A percentile compares a stretch with the other conserved stretches of the same genome.
These are phyloP conservation scores for Puccinia brachypodii DNA, from an alignment of 1,284 basidiomycete genomes.

Conservation along the genomic window DNA sequence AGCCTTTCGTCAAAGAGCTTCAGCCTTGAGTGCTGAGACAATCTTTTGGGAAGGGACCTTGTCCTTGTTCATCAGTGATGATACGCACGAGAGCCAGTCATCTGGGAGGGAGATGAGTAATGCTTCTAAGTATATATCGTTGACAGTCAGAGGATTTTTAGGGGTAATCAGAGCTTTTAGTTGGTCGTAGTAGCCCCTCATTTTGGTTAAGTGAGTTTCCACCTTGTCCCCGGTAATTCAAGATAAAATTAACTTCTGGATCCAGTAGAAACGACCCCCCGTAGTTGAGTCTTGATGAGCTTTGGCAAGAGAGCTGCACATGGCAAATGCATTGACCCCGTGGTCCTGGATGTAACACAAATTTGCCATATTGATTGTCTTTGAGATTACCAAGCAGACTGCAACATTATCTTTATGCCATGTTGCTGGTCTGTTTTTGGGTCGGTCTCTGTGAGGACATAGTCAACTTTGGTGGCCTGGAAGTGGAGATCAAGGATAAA, in stretches of 20 bases:
- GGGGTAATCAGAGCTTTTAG: neutral
- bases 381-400: neutral
- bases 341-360: neutral
- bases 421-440: neutral
- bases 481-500: neutral
- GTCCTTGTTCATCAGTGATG: slow-evolving; percentile 21
- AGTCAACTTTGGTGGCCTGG: neutral
- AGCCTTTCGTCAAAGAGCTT: neutral
- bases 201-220: neutral
- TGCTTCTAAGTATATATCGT: neutral
- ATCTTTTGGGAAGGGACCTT: neutral
- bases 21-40: slow-evolving; percentile 16
- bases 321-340: neutral
- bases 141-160: slow-evolving; percentile 15
- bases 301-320: neutral
- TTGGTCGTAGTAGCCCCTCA: neutral
- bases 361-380: neutral
- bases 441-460: neutral
- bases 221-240: slow-evolving; percentile 1
- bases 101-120: slow-evolving; percentile 4
- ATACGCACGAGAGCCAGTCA: slow-evolving; percentile 18
- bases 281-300: slow-evolving; percentile 11
- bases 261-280: neutral
- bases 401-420: neutral
- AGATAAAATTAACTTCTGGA: neutral